phyloP scores from a whole-genome alignment of 2,329 filamentous ascomycete species.

The Aspergillus caelatus region DNA sequence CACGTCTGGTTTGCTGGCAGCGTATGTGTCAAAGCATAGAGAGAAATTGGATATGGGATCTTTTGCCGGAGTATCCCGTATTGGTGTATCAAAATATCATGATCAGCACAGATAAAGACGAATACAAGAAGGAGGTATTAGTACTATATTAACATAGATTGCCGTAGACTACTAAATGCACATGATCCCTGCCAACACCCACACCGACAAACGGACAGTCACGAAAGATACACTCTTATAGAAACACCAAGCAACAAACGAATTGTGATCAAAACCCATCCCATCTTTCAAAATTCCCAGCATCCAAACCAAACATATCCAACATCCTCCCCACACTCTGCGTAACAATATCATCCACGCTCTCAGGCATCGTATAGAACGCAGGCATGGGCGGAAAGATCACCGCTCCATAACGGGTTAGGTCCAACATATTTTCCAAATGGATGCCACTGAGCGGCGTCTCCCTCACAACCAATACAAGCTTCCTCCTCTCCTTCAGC shows the following conservation, averaged over 20 bases:
- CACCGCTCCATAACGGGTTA: constrained; percentile 37
- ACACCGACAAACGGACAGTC: not conserved
- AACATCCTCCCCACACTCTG: constrained; percentile 46
- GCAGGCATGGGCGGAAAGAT: constrained; percentile 46
- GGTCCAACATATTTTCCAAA: constrained; percentile 42
- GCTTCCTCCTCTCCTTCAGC: constrained; percentile 43
- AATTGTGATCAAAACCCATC: not conserved
- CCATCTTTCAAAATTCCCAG: constrained; percentile 31
- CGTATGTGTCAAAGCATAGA: too few species aligned
- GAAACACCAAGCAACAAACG: not conserved
- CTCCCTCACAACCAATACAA: constrained; percentile 43
- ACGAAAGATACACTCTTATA: not conserved
- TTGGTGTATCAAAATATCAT: too few species aligned
- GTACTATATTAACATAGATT: too few species aligned
- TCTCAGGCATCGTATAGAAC: constrained; percentile 46
- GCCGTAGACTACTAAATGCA: not conserved
- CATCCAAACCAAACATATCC: constrained; percentile 45
- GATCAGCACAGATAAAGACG: too few species aligned
- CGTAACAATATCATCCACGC: constrained; percentile 36
- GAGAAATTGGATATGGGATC: too few species aligned
- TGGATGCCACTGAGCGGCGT: constrained; percentile 34
- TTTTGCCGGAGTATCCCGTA: too few species aligned
- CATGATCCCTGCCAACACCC: not conserved
- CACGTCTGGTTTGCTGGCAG: too few species aligned
- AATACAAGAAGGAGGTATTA: too few species aligned